phyloP scores from a whole-genome alignment of 345 rosid species.

The Conringia planisiliqua region DNA sequence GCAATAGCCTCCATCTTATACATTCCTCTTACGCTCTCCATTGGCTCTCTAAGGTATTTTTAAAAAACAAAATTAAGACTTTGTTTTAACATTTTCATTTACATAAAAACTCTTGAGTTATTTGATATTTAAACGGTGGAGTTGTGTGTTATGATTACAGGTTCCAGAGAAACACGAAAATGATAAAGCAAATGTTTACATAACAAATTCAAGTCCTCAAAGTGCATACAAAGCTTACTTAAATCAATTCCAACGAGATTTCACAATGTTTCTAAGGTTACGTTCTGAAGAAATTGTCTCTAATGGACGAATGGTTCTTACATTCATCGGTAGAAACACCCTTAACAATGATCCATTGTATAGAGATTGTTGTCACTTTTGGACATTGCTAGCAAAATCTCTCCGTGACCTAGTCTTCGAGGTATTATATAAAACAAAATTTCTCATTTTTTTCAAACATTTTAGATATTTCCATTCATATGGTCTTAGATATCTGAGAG shows the following conservation, averaged over 20 bases:
- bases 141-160: slow-evolving; percentile 5
- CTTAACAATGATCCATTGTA: slow-evolving; percentile 14
- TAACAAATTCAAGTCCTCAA: slow-evolving; percentile 36
- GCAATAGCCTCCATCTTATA: slow-evolving; percentile 33
- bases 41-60: slow-evolving; percentile 38
- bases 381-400: slow-evolving; percentile 33
- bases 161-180: slow-evolving; percentile 30
- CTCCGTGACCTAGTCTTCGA: slow-evolving; percentile 25
- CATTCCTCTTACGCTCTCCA: slow-evolving; percentile 46
- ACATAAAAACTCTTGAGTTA: not conserved
- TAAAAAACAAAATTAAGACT: not conserved
- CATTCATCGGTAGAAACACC: slow-evolving; percentile 34
- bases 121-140: not conserved
- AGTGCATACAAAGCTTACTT: slow-evolving; percentile 36
- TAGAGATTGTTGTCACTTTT: slow-evolving; percentile 36
- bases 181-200: slow-evolving; percentile 23
- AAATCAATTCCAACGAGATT: slow-evolving; percentile 45
- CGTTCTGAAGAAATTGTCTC: slow-evolving; percentile 42
- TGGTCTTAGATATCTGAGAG: too few relatives aligned
- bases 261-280: slow-evolving; percentile 37
- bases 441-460: not conserved
- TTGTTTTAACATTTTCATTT: not conserved
- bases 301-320: slow-evolving; percentile 46
- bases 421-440: slow-evolving; percentile 1
- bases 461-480: not conserved